Conservation (phyloP, 2,329 filamentous ascomycete genomes). For the Phialophora chinensis region DNA sequence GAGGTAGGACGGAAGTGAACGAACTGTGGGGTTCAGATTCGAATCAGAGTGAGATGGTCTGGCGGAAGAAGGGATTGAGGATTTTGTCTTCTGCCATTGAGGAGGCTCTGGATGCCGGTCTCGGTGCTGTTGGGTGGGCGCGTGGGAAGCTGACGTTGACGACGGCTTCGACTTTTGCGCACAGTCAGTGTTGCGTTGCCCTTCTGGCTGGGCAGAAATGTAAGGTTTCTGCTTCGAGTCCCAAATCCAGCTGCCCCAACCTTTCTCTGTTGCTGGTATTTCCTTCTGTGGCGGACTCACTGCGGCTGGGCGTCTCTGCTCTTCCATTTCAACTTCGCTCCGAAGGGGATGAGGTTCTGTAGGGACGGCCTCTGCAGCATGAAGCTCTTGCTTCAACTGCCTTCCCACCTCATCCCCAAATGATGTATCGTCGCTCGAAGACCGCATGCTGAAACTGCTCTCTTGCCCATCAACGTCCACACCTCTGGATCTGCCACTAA, state of each 20-base stretch:
- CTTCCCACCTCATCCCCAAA: conserved; percentile 19
- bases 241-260: conserved; percentile 31
- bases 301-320: background rate
- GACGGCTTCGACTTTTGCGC: background rate
- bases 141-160: background rate
- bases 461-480: conserved; percentile 38
- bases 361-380: background rate
- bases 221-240: conserved; percentile 3
- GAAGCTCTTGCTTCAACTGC: conserved; percentile 28
- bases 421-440: conserved; percentile 27
- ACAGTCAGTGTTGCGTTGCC: background rate
- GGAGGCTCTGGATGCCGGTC: background rate
- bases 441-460: conserved; percentile 38
- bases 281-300: background rate
- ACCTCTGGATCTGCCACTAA: conserved; percentile 35
- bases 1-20: conserved; percentile 37
- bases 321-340: conserved; percentile 2
- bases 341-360: background rate
- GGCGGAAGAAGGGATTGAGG: conserved; percentile 22
- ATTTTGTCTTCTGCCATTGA: conserved; percentile 26
- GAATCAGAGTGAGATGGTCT: background rate
- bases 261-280: conserved; percentile 10
- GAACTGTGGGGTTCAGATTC: background rate
- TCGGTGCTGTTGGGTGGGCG: background rate
- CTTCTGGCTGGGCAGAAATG: background rate